Conservation (phyloP, 23 red algal genomes). For the Chondrus crispus region DNA sequence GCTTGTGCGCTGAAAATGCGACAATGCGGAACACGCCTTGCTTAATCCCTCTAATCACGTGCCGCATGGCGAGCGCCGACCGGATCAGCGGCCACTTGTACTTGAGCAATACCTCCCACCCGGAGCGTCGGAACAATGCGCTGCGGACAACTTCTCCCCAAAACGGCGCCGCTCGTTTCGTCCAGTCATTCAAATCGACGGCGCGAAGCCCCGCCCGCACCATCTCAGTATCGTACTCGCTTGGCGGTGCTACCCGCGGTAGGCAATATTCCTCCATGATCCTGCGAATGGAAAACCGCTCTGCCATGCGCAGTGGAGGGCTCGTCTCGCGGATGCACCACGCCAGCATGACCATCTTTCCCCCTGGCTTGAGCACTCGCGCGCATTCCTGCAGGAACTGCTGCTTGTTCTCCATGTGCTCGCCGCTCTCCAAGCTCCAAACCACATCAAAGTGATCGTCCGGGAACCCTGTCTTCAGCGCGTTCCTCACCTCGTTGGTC, state of each 20-base stretch:
- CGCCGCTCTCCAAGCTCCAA: slow-evolving; percentile 93
- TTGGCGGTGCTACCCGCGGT: slow-evolving; percentile 59
- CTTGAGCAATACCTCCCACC: slow-evolving; percentile 39
- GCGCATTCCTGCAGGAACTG: slow-evolving; percentile 67
- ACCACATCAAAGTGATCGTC: slow-evolving; percentile 90
- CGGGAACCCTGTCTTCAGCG: slow-evolving; percentile 57
- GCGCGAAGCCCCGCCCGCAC: slow-evolving; percentile 44
- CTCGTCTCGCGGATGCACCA: slow-evolving; percentile 89
- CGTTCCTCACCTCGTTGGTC: slow-evolving; percentile 59
- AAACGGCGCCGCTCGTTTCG: slow-evolving; percentile 74
- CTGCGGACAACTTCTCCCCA: slow-evolving; percentile 84
- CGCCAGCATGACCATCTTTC: slow-evolving; percentile 70
- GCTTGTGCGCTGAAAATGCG: slow-evolving; percentile 62
- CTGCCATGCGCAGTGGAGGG: slow-evolving; percentile 54
- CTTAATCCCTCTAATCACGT: slow-evolving; percentile 64
- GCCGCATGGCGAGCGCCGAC: slow-evolving; percentile 67
- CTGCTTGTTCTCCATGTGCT: slow-evolving; percentile 96
- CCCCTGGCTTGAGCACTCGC: slow-evolving; percentile 84
- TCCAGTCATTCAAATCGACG: slow-evolving; percentile 74
- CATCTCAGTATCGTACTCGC: slow-evolving; percentile 73
- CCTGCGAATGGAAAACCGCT: slow-evolving; percentile 59
- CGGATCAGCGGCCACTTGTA: slow-evolving; percentile 65
- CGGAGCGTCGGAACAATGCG: slow-evolving; percentile 41
- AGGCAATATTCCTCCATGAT: slow-evolving; percentile 92
- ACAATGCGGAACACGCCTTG: slow-evolving; percentile 61